Percentiles rank a stretch among this genome's conserved stretches.
phyloP scores from a whole-genome alignment of 1,284 basidiomycete species.

The Salmacisia buchloeana region DNA sequence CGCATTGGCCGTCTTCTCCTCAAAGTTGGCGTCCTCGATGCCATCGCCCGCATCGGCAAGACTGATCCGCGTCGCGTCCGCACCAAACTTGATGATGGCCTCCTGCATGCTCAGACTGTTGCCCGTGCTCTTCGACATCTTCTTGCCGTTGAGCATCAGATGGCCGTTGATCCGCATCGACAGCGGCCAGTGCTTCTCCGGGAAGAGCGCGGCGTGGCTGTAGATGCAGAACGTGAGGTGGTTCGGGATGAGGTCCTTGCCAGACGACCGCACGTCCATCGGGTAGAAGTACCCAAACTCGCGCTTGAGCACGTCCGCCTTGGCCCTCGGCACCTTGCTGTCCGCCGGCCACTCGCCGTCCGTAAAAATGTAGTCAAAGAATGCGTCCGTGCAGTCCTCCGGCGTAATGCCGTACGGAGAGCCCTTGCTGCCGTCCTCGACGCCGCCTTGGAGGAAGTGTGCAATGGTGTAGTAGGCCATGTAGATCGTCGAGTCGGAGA shows the following conservation, averaged over 20 bases:
- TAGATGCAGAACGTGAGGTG: conserved; percentile 93
- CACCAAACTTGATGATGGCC: conserved; percentile 65
- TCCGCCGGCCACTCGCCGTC: conserved; percentile 69
- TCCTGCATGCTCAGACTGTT: conserved; percentile 48
- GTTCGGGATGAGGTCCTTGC: conserved; percentile 95
- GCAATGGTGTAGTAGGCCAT: conserved; percentile 98
- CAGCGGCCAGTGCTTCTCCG: conserved; percentile 85
- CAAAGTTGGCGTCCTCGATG: conserved; percentile 96
- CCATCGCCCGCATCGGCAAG: conserved; percentile 97
- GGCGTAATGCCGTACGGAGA: conserved; percentile 80
- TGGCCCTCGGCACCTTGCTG: conserved; percentile 64
- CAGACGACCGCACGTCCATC: conserved; percentile 96
- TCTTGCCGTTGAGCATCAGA: conserved; percentile 94
- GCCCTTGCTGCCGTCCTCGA: conserved; percentile 69
- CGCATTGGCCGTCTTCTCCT: conserved; percentile 96
- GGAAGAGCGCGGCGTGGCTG: conserved; percentile 88
- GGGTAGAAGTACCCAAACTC: conserved; percentile 98
- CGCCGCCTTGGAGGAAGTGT: conserved; percentile 54
- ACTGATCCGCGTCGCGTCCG: conserved; percentile 83
- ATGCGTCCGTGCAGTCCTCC: conserved; percentile 91
- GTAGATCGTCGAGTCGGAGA: conserved; percentile 97
- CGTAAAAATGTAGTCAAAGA: conserved; percentile 91
- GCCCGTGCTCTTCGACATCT: conserved; percentile 97
- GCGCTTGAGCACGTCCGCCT: conserved; percentile 76
- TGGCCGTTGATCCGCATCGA: conserved; percentile 95